Percentiles rank a stretch among this genome's conserved stretches.
Evolutionary conservation across 768 basidiomycete species (phyloP).

Genomic region (Flagelloscypha sp.): DNA sequence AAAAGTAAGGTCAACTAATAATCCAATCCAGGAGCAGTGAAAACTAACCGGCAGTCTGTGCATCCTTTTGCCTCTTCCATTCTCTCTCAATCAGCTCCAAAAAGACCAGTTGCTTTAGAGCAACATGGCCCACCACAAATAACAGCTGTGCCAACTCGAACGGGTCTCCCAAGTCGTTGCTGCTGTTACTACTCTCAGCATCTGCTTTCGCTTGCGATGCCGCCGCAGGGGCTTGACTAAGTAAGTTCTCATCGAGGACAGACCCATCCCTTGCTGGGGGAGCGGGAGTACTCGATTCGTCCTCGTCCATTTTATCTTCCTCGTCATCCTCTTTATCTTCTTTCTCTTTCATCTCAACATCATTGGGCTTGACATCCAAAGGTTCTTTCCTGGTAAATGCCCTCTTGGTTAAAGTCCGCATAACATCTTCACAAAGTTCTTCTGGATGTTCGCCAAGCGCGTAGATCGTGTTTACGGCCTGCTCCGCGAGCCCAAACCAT

Average conservation of each 20-base stretch:
- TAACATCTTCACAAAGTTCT: slow-evolving; percentile 65
- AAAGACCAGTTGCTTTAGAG: slow-evolving; percentile 96
- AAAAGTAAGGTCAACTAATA: neutral
- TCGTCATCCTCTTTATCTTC: slow-evolving; percentile 25
- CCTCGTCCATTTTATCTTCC: slow-evolving; percentile 50
- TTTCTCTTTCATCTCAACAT: slow-evolving; percentile 11
- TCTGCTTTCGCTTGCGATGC: slow-evolving; percentile 12
- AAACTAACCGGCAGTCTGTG: slow-evolving; percentile 62
- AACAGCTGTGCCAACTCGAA: slow-evolving; percentile 90
- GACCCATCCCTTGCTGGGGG: slow-evolving; percentile 19
- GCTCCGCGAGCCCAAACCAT: slow-evolving; percentile 97
- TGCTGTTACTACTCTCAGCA: slow-evolving; percentile 15
- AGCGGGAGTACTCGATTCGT: slow-evolving; percentile 28
- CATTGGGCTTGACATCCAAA: slow-evolving; percentile 17
- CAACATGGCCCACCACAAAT: slow-evolving; percentile 92
- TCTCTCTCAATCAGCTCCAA: slow-evolving; percentile 93
- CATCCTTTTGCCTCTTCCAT: slow-evolving; percentile 94
- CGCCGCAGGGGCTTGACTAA: slow-evolving; percentile 16
- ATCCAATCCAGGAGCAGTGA: neutral
- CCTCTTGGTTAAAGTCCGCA: slow-evolving; percentile 70
- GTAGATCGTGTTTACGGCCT: slow-evolving; percentile 94
- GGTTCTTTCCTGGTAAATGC: slow-evolving; percentile 46
- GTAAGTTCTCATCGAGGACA: neutral
- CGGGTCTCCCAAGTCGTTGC: slow-evolving; percentile 63
- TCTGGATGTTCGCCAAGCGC: slow-evolving; percentile 92